Conservation (phyloP, 345 rosid species). For the Cardiospermum halicacabum region DNA sequence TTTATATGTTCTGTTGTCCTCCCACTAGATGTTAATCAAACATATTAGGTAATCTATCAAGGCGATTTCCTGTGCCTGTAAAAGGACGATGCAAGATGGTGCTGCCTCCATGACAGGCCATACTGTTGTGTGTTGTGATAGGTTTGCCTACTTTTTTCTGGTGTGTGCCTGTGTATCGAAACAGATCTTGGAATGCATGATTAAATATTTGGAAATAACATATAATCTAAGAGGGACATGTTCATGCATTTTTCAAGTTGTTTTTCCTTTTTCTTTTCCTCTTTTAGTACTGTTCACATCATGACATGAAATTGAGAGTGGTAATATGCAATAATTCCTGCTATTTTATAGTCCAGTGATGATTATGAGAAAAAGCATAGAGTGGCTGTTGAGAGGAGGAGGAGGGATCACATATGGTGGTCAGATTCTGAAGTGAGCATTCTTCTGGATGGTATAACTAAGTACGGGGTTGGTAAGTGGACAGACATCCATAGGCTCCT, state of each 20-base stretch:
- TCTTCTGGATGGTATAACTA: conserved; percentile 80
- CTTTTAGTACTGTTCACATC: background rate
- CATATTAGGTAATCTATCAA: background rate
- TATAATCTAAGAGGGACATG: background rate
- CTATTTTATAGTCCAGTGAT: conserved; percentile 42
- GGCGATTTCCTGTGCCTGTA: background rate
- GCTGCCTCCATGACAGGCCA: background rate
- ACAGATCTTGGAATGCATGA: background rate
- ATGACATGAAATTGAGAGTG: background rate
- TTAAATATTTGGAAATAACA: background rate
- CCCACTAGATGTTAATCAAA: background rate
- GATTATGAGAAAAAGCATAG: conserved; percentile 34
- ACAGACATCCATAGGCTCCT: conserved; percentile 73
- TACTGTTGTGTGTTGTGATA: too few species aligned
- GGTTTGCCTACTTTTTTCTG: background rate
- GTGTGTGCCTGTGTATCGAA: background rate
- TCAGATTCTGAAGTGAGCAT: conserved; percentile 67
- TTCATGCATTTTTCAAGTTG: background rate
- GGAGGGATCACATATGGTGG: conserved; percentile 94
- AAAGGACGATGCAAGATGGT: background rate
- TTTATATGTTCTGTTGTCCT: background rate
- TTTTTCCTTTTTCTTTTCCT: background rate
- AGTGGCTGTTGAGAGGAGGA: conserved; percentile 53
- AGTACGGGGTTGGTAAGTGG: conserved; percentile 90
- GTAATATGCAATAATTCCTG: background rate